A percentile compares a stretch with the other conserved stretches of the same genome.
Conservation (phyloP, 441 rosid genomes). For the Erysimum cheiri region DNA sequence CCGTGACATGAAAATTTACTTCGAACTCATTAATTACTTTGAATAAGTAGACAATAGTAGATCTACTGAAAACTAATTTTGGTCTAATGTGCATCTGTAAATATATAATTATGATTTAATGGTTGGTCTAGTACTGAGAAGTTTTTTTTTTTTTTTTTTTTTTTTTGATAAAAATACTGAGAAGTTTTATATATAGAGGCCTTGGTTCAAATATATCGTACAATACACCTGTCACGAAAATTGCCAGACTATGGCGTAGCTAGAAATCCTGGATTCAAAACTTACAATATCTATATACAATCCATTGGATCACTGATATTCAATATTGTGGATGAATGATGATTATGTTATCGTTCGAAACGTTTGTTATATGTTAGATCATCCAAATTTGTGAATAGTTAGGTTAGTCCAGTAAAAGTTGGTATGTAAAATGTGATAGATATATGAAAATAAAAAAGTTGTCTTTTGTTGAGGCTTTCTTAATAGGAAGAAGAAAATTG, state of each 20-base stretch:
- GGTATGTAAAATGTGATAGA: not conserved
- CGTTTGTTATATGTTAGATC: not conserved
- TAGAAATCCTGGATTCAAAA: not conserved
- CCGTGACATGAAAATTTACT: conserved; percentile 23
- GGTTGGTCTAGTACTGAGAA: not conserved
- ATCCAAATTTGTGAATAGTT: conserved; percentile 1
- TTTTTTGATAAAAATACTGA: too few species aligned
- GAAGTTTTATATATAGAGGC: not conserved
- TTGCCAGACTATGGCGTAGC: not conserved
- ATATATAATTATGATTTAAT: not conserved
- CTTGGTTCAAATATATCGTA: too few species aligned
- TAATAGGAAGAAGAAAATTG: not conserved
- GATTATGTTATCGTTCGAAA: not conserved
- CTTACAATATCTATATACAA: not conserved
- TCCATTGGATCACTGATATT: not conserved
- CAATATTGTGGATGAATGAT: not conserved
- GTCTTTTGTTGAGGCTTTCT: not conserved
- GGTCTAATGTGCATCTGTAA: not conserved
- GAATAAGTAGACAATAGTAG: not conserved
- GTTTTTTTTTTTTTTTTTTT: too few species aligned
- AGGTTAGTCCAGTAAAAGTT: not conserved
- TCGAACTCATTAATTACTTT: not conserved
- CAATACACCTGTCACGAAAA: not conserved
- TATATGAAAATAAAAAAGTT: not conserved
- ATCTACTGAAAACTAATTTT: not conserved